Conservation (phyloP, 2,329 filamentous ascomycete species). For the Alternaria sp. region DNA sequence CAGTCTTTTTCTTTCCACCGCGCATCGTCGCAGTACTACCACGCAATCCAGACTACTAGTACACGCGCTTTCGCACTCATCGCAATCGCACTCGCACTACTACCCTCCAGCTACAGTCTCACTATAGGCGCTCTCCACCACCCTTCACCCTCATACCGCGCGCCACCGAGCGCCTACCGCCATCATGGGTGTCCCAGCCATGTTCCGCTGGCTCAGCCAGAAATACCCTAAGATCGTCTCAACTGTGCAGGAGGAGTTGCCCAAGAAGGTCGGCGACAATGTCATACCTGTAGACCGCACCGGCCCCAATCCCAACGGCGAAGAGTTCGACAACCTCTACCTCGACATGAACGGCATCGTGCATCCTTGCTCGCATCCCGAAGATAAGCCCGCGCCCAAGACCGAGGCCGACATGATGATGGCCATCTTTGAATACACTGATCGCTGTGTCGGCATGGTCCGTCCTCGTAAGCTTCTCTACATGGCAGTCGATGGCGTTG, state of each 20-base stretch:
- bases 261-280: slow-evolving; percentile 81
- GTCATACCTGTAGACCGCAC: slow-evolving; percentile 85
- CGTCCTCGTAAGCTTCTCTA: slow-evolving; percentile 93
- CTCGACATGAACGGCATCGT: slow-evolving; percentile 99
- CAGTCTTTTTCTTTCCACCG: slow-evolving; percentile 20
- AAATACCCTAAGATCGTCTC: slow-evolving; percentile 99
- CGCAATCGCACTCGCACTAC: slow-evolving; percentile 16
- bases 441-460: slow-evolving; percentile 98
- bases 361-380: slow-evolving; percentile 96
- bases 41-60: slow-evolving; percentile 18
- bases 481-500: slow-evolving; percentile 98
- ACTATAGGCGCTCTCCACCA: no score
- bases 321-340: slow-evolving; percentile 97
- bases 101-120: slow-evolving; percentile 5
- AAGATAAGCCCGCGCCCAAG: slow-evolving; percentile 86
- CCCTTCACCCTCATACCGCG: slow-evolving; percentile 9
- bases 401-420: slow-evolving; percentile 99
- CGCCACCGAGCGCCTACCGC: slow-evolving; percentile 28
- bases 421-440: slow-evolving; percentile 98
- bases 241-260: slow-evolving; percentile 84
- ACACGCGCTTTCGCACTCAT: slow-evolving; percentile 22
- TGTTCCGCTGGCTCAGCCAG: slow-evolving; percentile 94
- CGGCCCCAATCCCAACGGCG: slow-evolving; percentile 89
- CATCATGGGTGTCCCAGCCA: slow-evolving; percentile 89
- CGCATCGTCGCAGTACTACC: slow-evolving; percentile 27